phyloP scores from a whole-genome alignment of 2,329 filamentous ascomycete species.

The Stachybotrys chlorohalonatus region DNA sequence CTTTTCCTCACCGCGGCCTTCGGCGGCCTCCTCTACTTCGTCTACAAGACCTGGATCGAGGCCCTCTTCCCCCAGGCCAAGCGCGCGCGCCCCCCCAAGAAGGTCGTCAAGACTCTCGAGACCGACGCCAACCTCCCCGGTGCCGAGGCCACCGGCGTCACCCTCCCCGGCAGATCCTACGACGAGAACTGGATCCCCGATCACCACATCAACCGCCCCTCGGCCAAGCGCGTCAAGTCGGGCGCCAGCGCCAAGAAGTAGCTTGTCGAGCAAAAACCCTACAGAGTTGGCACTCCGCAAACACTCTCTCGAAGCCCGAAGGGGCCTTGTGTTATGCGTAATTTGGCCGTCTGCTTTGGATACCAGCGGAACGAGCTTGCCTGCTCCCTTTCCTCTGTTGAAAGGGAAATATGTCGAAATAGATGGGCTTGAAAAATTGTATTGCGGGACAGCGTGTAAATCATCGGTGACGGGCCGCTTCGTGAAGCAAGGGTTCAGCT shows the following conservation, averaged over 20 bases:
- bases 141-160: constrained; percentile 60
- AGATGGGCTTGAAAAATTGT: not conserved
- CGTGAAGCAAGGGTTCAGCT: not conserved
- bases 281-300: not conserved
- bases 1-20: constrained; percentile 76
- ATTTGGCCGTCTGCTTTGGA: not conserved
- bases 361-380: not conserved
- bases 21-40: constrained; percentile 78
- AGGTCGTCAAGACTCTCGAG: constrained; percentile 59
- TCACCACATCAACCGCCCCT: constrained; percentile 79
- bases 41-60: constrained; percentile 97
- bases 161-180: constrained; percentile 63
- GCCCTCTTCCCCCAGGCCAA: constrained; percentile 90
- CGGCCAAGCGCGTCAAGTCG: constrained; percentile 59
- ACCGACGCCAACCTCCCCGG: constrained; percentile 54
- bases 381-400: not conserved
- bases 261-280: constrained; percentile 16
- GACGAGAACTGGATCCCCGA: constrained; percentile 92
- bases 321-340: no score
- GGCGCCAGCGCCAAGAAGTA: constrained; percentile 37
- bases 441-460: not conserved
- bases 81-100: constrained; percentile 52
- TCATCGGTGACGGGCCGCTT: not conserved
- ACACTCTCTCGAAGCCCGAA: no score
- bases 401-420: not conserved